A percentile compares a stretch with the other conserved stretches of the same genome.
phyloP scores from a whole-genome alignment of 208 protist species.

The Leishmania amazonensis region DNA sequence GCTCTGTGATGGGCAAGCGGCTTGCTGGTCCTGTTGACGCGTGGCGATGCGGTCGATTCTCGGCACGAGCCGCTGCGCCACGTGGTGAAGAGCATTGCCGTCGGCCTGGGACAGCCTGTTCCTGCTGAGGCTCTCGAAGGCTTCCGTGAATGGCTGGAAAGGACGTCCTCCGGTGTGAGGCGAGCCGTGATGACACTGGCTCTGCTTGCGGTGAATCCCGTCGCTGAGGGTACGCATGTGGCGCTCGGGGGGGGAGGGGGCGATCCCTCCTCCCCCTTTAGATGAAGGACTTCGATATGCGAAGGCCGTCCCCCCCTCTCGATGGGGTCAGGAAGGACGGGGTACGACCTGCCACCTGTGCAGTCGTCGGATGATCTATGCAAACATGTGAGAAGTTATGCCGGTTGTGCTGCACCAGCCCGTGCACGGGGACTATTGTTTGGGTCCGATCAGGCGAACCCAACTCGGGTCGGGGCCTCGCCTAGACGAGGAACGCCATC shows the following conservation, averaged over 20 bases:
- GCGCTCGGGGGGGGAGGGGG: background rate
- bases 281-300: background rate
- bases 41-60: background rate
- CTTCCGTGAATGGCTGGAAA: background rate
- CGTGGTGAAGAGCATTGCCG: background rate
- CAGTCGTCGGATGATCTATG: background rate
- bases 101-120: background rate
- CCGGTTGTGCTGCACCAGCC: background rate
- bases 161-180: background rate
- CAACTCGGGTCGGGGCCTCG: background rate
- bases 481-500: background rate
- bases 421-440: background rate
- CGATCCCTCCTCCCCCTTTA: too few species aligned
- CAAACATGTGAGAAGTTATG: background rate
- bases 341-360: background rate
- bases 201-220: background rate
- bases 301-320: background rate
- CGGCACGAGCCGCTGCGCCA: background rate
- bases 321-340: background rate
- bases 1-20: background rate
- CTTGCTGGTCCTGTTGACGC: background rate
- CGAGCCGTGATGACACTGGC: background rate
- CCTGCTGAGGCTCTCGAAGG: too few species aligned
- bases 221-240: background rate
- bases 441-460: background rate